Evolutionary conservation across 441 rosid species (phyloP).

Genomic region (Jatropha podagrica): DNA sequence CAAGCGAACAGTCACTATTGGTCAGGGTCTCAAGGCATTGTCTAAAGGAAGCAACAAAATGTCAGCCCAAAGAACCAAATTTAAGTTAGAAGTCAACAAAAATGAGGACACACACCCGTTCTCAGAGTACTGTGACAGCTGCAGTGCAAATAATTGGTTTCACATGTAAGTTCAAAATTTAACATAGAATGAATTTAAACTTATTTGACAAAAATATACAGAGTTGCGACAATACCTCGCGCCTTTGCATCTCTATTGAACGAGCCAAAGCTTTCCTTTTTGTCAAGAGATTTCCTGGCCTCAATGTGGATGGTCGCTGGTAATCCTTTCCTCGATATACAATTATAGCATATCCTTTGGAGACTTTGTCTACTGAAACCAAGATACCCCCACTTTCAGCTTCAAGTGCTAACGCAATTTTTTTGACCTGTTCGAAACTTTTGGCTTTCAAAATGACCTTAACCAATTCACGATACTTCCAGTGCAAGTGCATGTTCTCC

Average conservation of each 20-base stretch:
- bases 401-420: constrained; percentile 87
- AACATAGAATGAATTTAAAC: not conserved
- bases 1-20: not conserved
- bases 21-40: too few relatives aligned
- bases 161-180: not conserved
- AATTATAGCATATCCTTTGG: constrained; percentile 89
- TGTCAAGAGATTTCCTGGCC: constrained; percentile 90
- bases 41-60: not conserved
- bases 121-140: not conserved
- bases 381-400: constrained; percentile 97
- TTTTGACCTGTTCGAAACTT: constrained; percentile 73
- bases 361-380: constrained; percentile 87
- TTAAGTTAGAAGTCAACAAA: not conserved
- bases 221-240: constrained; percentile 38
- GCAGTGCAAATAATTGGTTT: not conserved
- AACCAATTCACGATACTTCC: constrained; percentile 92
- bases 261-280: constrained; percentile 98
- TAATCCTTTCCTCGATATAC: constrained; percentile 89
- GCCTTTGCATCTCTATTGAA: constrained; percentile 80
- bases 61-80: not conserved
- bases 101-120: not conserved
- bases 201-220: not conserved
- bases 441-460: constrained; percentile 77
- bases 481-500: constrained; percentile 98
- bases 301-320: constrained; percentile 70